A percentile compares a stretch with the other conserved stretches of the same genome.
These are phyloP conservation scores for Biscutella laevigata DNA, from an alignment of 441 rosid species.

Conservation along the genomic window DNA sequence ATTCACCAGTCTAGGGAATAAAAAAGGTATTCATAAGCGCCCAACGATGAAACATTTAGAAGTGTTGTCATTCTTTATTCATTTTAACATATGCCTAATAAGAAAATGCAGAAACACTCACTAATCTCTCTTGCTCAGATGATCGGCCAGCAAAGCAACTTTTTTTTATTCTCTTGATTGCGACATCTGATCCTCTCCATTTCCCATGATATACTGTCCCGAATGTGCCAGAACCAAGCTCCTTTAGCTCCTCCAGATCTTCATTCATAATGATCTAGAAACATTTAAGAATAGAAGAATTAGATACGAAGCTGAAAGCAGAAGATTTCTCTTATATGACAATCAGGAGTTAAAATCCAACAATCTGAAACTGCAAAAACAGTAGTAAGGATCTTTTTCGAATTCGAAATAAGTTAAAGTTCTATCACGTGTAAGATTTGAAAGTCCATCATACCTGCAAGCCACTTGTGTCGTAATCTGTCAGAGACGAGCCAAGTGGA, in stretches of 20 bases:
- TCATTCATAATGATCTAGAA: constrained; percentile 51
- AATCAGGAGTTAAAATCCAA: neutral
- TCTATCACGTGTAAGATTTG: constrained; percentile 4
- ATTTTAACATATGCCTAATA: neutral
- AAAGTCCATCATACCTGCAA: constrained; percentile 53
- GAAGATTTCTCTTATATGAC: neutral
- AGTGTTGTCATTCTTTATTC: neutral
- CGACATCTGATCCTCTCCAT: constrained; percentile 77
- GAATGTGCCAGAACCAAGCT: constrained; percentile 62
- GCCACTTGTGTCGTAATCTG: constrained; percentile 48
- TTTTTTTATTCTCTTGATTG: constrained; percentile 64
- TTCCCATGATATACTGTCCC: constrained; percentile 72
- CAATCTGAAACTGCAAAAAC: constrained; percentile 6
- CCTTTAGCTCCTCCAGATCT: constrained; percentile 64
- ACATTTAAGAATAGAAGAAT: constrained; percentile 1
- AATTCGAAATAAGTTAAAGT: neutral
- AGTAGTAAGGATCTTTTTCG: neutral
- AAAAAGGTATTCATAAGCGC: neutral
- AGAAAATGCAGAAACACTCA: constrained; percentile 21
- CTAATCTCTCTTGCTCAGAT: constrained; percentile 66
- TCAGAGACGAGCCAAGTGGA: constrained; percentile 40
- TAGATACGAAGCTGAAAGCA: neutral
- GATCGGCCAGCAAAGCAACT: constrained; percentile 62
- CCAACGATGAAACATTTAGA: neutral
- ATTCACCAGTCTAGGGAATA: constrained; percentile 38